Evolutionary conservation across 805 yeast genomes (phyloP).

Genomic region (Lachancea quebecensis): DNA sequence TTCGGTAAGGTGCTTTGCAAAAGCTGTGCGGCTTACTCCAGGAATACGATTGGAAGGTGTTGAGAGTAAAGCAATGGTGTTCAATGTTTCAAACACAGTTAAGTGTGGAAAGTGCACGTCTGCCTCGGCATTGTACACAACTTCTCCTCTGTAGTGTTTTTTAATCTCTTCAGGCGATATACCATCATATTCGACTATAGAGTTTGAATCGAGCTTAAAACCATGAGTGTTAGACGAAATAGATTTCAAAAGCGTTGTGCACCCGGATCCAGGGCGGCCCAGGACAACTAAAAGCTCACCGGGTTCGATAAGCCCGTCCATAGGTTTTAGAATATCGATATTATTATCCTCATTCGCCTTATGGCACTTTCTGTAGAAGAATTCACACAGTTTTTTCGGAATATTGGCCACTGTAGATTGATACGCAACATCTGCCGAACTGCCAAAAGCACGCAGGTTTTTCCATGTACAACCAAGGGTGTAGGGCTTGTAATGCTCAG

Average conservation of each 20-base stretch:
- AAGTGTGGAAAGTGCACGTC: conserved; percentile 64
- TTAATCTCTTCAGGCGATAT: conserved; percentile 44
- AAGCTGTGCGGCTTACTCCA: conserved; percentile 50
- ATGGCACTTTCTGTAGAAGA: conserved; percentile 18
- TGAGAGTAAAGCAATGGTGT: conserved; percentile 52
- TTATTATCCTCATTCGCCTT: conserved; percentile 22
- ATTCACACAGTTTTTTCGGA: conserved; percentile 25
- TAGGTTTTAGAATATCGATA: conserved; percentile 53
- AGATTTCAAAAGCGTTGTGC: conserved; percentile 59
- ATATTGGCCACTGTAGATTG: conserved; percentile 51
- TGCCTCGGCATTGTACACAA: conserved; percentile 63
- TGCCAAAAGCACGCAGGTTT: conserved; percentile 54
- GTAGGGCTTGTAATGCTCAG: conserved; percentile 57
- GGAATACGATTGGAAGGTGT: conserved; percentile 56
- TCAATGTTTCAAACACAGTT: conserved; percentile 58
- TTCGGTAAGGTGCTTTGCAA: conserved; percentile 46
- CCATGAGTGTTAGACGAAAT: conserved; percentile 56
- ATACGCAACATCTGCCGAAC: conserved; percentile 61
- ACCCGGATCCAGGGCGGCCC: conserved; percentile 75
- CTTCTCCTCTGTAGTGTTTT: conserved; percentile 57
- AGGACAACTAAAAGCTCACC: conserved; percentile 67
- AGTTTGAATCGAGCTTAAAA: conserved; percentile 41
- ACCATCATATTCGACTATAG: conserved; percentile 48
- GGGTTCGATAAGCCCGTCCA: conserved; percentile 56
- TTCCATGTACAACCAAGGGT: conserved; percentile 56